Base-by-base conservation (phyloP, 441 rosid genomes). In the Erysimum pusillum region DNA sequence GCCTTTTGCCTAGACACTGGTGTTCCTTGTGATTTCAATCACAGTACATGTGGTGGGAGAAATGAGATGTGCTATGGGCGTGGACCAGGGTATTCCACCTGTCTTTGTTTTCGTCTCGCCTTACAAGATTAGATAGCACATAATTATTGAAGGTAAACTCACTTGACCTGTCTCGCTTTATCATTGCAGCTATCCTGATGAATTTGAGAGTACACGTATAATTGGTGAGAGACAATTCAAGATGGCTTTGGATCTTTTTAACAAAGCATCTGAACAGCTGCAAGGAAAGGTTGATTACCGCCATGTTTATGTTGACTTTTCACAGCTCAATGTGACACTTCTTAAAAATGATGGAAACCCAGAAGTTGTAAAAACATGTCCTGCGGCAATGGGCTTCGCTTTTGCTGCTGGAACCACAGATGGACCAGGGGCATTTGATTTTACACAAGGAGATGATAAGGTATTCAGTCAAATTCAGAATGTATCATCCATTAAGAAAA, bases 321-420 rank as follows among this genome's bases (percentile, higher is more conserved):
- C 97, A 77, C 88, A 92, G 83, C 91, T 89, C 69, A 88, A 89
- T 69, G 97, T 89, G 80, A 81, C 88, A 69, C 75, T 91, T 71
- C 80, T 69, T 49, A 84, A 86, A 64, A 70, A 78, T 69, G 89
- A 81, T 71, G 94, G 94, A 77, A 87, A 80, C 67, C 85, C 96
- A 44, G 87, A 87, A 82, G 81, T 79, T 17, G 93, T 86, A 36
- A 90, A 86, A 81, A 94, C 98, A 39, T 91, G 98, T 81, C 98
- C 96, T 75, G 98, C 97, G 70, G 95, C 98, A 57, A 87, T 95
- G 98, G 99, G 99, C 34, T 95, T 95, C 76, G 93, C 83, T 75
- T 91, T 95, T 87, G 98, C 98, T 15, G 99, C 97, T 9, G 98
- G 99, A 82, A 95, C 99, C 36, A 95, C 97, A 14, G 99, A 95